Percentiles rank a stretch among this genome's conserved stretches.
phyloP scores from a whole-genome alignment of 495 filamentous ascomycete species.

The Penicillium roqueforti region DNA sequence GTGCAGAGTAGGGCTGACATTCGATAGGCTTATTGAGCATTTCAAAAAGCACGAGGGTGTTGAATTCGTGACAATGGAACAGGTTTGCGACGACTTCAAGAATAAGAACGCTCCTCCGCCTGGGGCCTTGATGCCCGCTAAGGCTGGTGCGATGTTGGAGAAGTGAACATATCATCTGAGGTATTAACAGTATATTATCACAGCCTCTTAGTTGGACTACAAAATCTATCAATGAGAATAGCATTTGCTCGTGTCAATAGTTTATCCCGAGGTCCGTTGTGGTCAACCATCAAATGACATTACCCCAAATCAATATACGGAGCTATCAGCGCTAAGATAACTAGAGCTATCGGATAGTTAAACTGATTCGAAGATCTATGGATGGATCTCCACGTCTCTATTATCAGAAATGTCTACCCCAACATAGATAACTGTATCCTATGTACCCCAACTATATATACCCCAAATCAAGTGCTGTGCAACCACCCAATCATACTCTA shows the following conservation, averaged over 20 bases:
- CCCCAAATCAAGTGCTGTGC: background rate
- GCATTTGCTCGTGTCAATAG: background rate
- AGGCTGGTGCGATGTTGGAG: slow-evolving; percentile 17
- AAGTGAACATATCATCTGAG: slow-evolving; percentile 2
- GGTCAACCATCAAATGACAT: background rate
- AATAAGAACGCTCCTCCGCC: slow-evolving; percentile 22
- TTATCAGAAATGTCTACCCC: background rate
- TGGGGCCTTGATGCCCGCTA: slow-evolving; percentile 27
- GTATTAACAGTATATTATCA: background rate
- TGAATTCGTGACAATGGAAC: slow-evolving; percentile 67
- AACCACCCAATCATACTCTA: slow-evolving; percentile 24
- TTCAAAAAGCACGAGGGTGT: slow-evolving; percentile 69
- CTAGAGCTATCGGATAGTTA: background rate
- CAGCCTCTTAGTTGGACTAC: background rate
- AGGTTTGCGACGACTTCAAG: slow-evolving; percentile 63
- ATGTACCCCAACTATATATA: background rate
- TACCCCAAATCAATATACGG: background rate
- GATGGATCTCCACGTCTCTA: background rate
- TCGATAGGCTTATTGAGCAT: slow-evolving; percentile 57
- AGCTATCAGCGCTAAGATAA: background rate
- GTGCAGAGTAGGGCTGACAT: slow-evolving; percentile 1
- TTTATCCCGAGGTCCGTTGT: background rate
- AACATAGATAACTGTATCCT: background rate
- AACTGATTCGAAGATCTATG: background rate
- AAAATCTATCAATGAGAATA: no score